A percentile compares a stretch with the other conserved stretches of the same genome.
phyloP scores from a whole-genome alignment of 1,284 basidiomycete species.

The Austroboletus rostrupii region DNA sequence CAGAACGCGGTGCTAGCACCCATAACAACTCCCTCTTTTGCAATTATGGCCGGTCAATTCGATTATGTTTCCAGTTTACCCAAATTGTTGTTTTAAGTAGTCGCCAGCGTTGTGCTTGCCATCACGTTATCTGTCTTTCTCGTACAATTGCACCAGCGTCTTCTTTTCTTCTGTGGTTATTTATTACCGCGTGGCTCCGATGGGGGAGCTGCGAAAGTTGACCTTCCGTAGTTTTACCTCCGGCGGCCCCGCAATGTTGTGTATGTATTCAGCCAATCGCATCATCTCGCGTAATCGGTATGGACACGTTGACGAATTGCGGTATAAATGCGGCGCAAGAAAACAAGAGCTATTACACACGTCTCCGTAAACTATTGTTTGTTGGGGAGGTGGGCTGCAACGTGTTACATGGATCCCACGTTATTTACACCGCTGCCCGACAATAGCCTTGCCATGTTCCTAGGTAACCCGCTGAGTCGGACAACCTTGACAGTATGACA shows the following conservation, averaged over 20 bases:
- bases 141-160: slow-evolving; percentile 14
- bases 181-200: slow-evolving; percentile 13
- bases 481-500: not conserved
- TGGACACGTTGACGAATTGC: not conserved
- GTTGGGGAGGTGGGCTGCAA: not conserved
- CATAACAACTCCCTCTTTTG: slow-evolving; percentile 23
- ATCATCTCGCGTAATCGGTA: slow-evolving; percentile 7
- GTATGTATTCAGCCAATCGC: slow-evolving; percentile 13
- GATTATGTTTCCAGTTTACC: slow-evolving; percentile 21
- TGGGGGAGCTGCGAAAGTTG: slow-evolving; percentile 31
- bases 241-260: slow-evolving; percentile 8
- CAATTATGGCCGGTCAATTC: slow-evolving; percentile 24
- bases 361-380: not conserved
- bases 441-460: slow-evolving; percentile 77
- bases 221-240: slow-evolving; percentile 25
- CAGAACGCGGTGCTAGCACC: slow-evolving; percentile 28
- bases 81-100: slow-evolving; percentile 30
- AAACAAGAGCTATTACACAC: not conserved
- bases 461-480: slow-evolving; percentile 26
- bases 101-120: slow-evolving; percentile 27
- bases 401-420: not conserved
- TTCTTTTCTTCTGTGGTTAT: slow-evolving; percentile 17
- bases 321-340: not conserved
- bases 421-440: slow-evolving; percentile 77
- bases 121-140: slow-evolving; percentile 21